A percentile compares a stretch with the other conserved stretches of the same genome.
Evolutionary conservation across 140 eudicot genomes (phyloP).

Genomic region (Flaveria floridana): DNA sequence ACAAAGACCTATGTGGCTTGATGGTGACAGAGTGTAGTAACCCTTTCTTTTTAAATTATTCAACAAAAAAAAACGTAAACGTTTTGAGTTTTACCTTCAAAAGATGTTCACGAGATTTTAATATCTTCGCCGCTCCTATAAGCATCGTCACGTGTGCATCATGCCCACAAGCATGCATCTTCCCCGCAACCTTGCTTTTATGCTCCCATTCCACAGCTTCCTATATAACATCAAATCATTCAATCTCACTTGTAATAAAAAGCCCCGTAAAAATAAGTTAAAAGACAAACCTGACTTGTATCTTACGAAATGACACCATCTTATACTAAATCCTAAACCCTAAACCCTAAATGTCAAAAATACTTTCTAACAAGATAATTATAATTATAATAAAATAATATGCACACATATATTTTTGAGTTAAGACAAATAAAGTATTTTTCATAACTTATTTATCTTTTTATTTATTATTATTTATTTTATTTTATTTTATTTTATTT

Average conservation of each 20-base stretch:
- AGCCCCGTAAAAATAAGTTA: not conserved
- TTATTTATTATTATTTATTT: no score
- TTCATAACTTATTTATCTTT: no score
- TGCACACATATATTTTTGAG: not conserved
- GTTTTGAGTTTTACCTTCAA: constrained; percentile 49
- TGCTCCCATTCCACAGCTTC: constrained; percentile 93
- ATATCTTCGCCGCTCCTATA: constrained; percentile 83
- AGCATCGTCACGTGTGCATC: constrained; percentile 97
- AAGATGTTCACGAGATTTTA: constrained; percentile 64
- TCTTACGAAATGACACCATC: no score
- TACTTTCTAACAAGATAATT: no score
- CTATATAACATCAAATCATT: constrained; percentile 26
- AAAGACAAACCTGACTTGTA: no score
- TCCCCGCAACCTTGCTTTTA: constrained; percentile 74
- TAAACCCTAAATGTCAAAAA: no score
- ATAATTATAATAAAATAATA: not conserved
- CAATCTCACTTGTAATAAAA: not conserved
- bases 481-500: not conserved
- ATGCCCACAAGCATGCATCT: constrained; percentile 98
- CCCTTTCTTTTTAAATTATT: no score
- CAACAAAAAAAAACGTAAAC: no score
- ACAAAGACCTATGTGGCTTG: not conserved
- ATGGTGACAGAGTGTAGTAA: not conserved
- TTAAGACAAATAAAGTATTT: not conserved
- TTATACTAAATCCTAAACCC: no score